Base-by-base conservation (phyloP, 1,139 yeast species). In the Magnusiomyces tetraspermus region DNA sequence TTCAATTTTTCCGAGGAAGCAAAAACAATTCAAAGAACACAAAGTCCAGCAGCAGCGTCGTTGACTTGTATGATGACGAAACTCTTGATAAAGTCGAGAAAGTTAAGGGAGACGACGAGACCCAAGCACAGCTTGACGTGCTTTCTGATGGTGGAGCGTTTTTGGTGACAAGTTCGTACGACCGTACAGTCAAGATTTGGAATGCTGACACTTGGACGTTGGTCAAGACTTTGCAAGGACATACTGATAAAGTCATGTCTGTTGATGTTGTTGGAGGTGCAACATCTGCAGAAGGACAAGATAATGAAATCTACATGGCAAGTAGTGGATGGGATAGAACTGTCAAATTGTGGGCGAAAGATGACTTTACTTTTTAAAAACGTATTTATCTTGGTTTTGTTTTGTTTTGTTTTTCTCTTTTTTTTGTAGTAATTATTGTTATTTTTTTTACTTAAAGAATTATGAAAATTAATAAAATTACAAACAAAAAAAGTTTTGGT, bases 321-420 rank as follows among this genome's bases (percentile, higher is more conserved):
- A 79, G 85, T 57, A 76, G 88, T 54, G 92, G 96, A 22, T 88
- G 95, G 95, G 96, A 88, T 66, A 75, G 94, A 74, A 78, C 61
- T 15, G 67, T 67, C 28, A 57, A 58, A 43, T 60, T 65, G 22
- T 65, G 68, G 68, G 28, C 51, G 1, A 50, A 49, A 36, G 56
- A 54, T 40, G 38, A 46, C 33, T 36, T 28, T 28, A 17, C 37
- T 46, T 26, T 43, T 36, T 36, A 41, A 40, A 36, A 15, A 15
- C n/a, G n/a, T n/a, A n/a, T n/a, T 17, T 2, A 6, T 26, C 15
- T 30, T 22, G 15, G 10, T 30, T 28, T 24, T 28, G 11, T 17
- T 11, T 5, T 17, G 17, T 26, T 30, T 17, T 11, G 28, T 41
- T 22, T 41, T 41, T 21, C 6, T 8, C 6, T n/a, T n/a, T 41